phyloP scores from a whole-genome alignment of 176 grass and related monocot genomes.

The Oryza nivara region DNA sequence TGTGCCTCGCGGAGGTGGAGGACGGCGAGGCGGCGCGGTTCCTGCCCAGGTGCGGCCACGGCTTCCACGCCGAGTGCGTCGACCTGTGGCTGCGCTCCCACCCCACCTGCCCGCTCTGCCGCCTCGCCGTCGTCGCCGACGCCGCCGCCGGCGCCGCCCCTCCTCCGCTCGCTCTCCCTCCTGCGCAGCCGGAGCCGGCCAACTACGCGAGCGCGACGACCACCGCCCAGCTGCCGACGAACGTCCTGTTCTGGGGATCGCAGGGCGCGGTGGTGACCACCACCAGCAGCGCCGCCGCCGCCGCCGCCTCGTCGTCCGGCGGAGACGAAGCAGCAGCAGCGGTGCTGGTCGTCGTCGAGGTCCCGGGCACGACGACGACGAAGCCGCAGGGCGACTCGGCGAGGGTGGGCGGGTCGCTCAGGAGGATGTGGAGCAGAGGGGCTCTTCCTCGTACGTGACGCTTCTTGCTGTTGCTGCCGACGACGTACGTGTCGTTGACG shows the following conservation, averaged over 20 bases:
- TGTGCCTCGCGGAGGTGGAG: constrained; percentile 68
- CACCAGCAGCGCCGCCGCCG: background rate
- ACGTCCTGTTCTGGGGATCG: constrained; percentile 63
- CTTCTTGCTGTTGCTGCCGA: too few species aligned
- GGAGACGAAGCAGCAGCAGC: constrained; percentile 22
- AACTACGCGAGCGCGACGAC: constrained; percentile 22
- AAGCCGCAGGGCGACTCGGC: constrained; percentile 3
- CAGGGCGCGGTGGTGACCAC: constrained; percentile 17
- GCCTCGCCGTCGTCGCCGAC: constrained; percentile 40
- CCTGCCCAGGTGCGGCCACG: constrained; percentile 58
- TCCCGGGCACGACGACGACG: constrained; percentile 43
- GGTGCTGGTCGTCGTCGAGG: constrained; percentile 53
- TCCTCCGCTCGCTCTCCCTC: constrained; percentile 44
- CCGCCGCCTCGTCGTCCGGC: constrained; percentile 18
- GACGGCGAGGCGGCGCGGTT: constrained; percentile 61
- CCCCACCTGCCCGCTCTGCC: constrained; percentile 76
- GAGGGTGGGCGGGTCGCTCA: constrained; percentile 30
- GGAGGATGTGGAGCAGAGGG: constrained; percentile 45
- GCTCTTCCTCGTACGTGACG: background rate
- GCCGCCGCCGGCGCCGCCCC: constrained; percentile 26
- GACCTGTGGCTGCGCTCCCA: constrained; percentile 68
- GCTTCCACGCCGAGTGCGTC: constrained; percentile 77
- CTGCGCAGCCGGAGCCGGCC: constrained; percentile 61
- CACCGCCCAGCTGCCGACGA: constrained; percentile 56
- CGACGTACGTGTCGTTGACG: background rate